phyloP scores from a whole-genome alignment of 2,329 filamentous ascomycete genomes.

The Pseudogymnoascus sp. region DNA sequence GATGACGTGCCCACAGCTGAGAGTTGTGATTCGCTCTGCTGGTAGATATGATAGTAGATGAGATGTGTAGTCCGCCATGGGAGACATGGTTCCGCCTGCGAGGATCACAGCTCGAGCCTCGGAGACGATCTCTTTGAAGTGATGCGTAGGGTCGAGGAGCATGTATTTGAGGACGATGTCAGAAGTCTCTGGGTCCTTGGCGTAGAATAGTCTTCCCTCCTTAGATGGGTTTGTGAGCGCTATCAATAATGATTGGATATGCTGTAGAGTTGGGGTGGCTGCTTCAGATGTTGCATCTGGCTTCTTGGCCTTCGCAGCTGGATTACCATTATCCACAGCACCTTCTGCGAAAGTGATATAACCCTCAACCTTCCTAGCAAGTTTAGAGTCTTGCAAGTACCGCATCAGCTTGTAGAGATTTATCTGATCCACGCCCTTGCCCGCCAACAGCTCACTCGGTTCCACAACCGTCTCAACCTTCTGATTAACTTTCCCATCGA shows the following conservation, averaged over 20 bases:
- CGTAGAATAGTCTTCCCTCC: slow-evolving; percentile 60
- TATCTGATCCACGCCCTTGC: slow-evolving; percentile 89
- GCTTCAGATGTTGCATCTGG: slow-evolving; percentile 13
- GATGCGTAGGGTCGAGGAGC: slow-evolving; percentile 81
- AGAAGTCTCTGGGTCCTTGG: slow-evolving; percentile 31
- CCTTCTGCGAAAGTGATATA: slow-evolving; percentile 60
- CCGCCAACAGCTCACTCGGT: slow-evolving; percentile 63
- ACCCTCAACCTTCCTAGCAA: slow-evolving; percentile 90
- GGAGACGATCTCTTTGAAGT: slow-evolving; percentile 81
- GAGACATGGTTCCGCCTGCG: slow-evolving; percentile 95
- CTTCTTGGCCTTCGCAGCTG: slow-evolving; percentile 18
- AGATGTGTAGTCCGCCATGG: slow-evolving; percentile 80
- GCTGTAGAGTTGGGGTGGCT: slow-evolving; percentile 32
- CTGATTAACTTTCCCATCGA: slow-evolving; percentile 43
- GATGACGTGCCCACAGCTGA: slow-evolving; percentile 94
- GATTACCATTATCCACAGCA: slow-evolving; percentile 12
- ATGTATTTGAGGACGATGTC: slow-evolving; percentile 71
- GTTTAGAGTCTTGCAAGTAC: slow-evolving; percentile 85
- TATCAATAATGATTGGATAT: slow-evolving; percentile 62
- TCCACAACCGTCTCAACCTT: slow-evolving; percentile 60
- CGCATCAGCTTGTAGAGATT: slow-evolving; percentile 82
- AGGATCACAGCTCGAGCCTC: slow-evolving; percentile 81
- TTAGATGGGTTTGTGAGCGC: slow-evolving; percentile 79
- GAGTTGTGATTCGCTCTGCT: slow-evolving; percentile 58
- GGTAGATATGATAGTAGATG: slow-evolving; percentile 76